phyloP scores from a whole-genome alignment of 2,329 filamentous ascomycete species.

The Sporothrix euskadiensis region DNA sequence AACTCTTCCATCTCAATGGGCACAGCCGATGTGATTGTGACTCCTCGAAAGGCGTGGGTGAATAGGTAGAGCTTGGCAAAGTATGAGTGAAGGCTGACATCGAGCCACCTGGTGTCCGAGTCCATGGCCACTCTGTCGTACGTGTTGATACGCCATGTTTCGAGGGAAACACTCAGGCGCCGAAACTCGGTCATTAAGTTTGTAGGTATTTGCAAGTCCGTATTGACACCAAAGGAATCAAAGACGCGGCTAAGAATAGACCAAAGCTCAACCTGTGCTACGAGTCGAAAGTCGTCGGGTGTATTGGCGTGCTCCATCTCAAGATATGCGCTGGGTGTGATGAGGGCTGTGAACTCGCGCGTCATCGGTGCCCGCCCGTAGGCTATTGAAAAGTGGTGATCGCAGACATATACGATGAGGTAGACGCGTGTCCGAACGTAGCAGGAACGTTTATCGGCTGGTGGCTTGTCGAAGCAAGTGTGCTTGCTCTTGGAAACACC shows the following conservation, averaged over 20 bases:
- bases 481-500: slow-evolving; percentile 11
- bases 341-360: neutral
- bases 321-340: neutral
- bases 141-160: neutral
- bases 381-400: slow-evolving; percentile 9
- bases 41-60: slow-evolving; percentile 8
- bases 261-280: slow-evolving; percentile 11
- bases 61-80: slow-evolving; percentile 5
- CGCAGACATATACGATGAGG: neutral
- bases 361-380: slow-evolving; percentile 2
- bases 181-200: neutral
- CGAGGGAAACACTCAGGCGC: neutral
- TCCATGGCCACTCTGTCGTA: neutral
- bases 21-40: neutral
- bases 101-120: neutral
- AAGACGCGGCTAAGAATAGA: neutral
- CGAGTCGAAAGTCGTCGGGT: neutral
- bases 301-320: slow-evolving; percentile 3
- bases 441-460: neutral
- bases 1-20: neutral
- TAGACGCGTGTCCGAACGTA: slow-evolving; percentile 5
- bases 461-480: neutral
- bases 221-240: neutral
- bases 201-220: neutral
- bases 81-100: neutral